Conservation (phyloP, 371 early-diverging fungal genomes). For the Circinella minor region DNA sequence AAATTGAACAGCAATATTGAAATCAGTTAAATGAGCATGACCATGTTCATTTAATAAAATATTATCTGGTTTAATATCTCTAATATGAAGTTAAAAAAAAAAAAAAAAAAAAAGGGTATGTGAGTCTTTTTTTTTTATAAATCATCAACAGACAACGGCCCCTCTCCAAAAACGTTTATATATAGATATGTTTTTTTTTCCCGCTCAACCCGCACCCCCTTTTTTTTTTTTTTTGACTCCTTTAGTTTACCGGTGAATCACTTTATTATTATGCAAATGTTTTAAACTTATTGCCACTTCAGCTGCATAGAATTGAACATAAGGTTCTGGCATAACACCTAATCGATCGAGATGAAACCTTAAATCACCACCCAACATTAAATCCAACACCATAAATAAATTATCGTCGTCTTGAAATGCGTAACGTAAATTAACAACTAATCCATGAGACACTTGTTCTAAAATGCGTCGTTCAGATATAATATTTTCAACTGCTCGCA, state of each 20-base stretch:
- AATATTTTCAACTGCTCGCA: slow-evolving; percentile 59
- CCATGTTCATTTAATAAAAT: slow-evolving; percentile 83
- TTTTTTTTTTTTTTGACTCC: neutral
- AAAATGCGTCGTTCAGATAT: slow-evolving; percentile 60
- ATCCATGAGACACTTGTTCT: slow-evolving; percentile 47
- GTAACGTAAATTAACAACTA: slow-evolving; percentile 70
- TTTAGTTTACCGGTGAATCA: slow-evolving; percentile 57
- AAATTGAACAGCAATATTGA: slow-evolving; percentile 80
- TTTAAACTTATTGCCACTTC: slow-evolving; percentile 71
- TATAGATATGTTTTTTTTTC: neutral
- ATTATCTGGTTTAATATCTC: slow-evolving; percentile 92
- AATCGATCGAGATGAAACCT: slow-evolving; percentile 73
- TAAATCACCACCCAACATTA: slow-evolving; percentile 90
- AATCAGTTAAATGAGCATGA: slow-evolving; percentile 87
- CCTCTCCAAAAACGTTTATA: neutral
- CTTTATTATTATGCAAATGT: slow-evolving; percentile 65
- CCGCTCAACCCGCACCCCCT: neutral
- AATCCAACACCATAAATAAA: slow-evolving; percentile 77
- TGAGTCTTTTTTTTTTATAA: too few species aligned
- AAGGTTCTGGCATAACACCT: slow-evolving; percentile 67
- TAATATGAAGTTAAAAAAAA: slow-evolving; percentile 18
- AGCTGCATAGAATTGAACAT: slow-evolving; percentile 77
- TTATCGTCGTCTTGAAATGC: slow-evolving; percentile 85
- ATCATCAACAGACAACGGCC: too few species aligned
- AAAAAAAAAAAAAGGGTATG: too few species aligned